phyloP scores from a whole-genome alignment of 1,139 yeast genomes.

The Geotrichum carabidarum region DNA sequence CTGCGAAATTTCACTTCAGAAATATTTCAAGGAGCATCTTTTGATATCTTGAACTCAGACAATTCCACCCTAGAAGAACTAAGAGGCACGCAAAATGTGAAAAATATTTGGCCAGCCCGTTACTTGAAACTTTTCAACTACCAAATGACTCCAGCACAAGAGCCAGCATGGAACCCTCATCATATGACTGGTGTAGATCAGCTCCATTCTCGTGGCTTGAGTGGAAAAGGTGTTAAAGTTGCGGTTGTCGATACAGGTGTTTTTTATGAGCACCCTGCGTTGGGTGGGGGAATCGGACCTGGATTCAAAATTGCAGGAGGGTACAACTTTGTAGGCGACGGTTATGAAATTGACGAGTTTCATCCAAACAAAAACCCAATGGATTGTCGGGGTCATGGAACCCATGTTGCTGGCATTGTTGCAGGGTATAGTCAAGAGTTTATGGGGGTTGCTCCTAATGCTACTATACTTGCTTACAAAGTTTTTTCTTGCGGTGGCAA shows the following conservation, averaged over 20 bases:
- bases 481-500: conserved; percentile 26
- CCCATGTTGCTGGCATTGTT: conserved; percentile 27
- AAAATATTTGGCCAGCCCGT: conserved; percentile 21
- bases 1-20: conserved; percentile 12
- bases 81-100: conserved; percentile 12
- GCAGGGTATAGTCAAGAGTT: conserved; percentile 21
- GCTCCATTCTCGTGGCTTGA: conserved; percentile 22
- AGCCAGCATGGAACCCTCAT: conserved; percentile 25
- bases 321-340: conserved; percentile 24
- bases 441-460: conserved; percentile 27
- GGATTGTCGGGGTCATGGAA: conserved; percentile 29
- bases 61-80: conserved; percentile 11
- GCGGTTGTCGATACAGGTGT: conserved; percentile 27
- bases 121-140: conserved; percentile 13
- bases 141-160: not conserved
- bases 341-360: conserved; percentile 13
- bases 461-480: conserved; percentile 25
- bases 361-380: conserved; percentile 20
- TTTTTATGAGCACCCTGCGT: conserved; percentile 21
- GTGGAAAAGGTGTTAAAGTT: conserved; percentile 24
- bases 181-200: conserved; percentile 24
- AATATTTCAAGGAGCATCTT: conserved; percentile 19
- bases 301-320: conserved; percentile 25
- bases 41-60: conserved; percentile 2
- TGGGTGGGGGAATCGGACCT: conserved; percentile 28